These are phyloP conservation scores for Fomes fomentarius DNA, from an alignment of 1,284 basidiomycete genomes.

Conservation along the genomic window DNA sequence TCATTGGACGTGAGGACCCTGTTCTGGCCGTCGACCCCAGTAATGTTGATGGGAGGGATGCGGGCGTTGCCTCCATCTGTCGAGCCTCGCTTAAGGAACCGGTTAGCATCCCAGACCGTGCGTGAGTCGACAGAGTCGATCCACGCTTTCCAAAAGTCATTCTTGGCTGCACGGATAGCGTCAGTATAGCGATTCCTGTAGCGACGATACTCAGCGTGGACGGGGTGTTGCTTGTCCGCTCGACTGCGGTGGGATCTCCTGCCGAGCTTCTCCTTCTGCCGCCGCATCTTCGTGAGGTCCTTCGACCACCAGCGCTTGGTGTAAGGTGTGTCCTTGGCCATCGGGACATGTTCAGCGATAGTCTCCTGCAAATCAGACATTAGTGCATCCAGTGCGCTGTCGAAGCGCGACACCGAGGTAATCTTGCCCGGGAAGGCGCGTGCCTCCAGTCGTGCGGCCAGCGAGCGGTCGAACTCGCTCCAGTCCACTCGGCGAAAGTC, in stretches of 20 bases:
- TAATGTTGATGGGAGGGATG: constrained; percentile 33
- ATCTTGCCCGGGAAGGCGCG: neutral
- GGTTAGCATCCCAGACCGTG: constrained; percentile 38
- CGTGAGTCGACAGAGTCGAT: constrained; percentile 31
- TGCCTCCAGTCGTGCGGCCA: constrained; percentile 4
- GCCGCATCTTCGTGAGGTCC: constrained; percentile 24
- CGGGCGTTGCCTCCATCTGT: constrained; percentile 35
- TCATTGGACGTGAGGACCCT: constrained; percentile 1
- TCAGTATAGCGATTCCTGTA: constrained; percentile 32
- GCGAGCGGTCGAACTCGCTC: constrained; percentile 21
- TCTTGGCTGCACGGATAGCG: constrained; percentile 33
- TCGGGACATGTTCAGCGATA: constrained; percentile 28
- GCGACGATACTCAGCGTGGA: constrained; percentile 26
- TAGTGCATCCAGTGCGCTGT: constrained; percentile 14
- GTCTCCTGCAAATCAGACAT: constrained; percentile 22
- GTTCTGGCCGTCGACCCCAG: constrained; percentile 10
- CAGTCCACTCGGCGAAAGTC: constrained; percentile 33
- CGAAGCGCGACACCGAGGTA: constrained; percentile 4
- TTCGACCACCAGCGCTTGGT: constrained; percentile 32
- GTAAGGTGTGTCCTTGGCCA: constrained; percentile 26
- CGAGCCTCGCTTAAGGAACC: constrained; percentile 29
- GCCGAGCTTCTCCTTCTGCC: constrained; percentile 30
- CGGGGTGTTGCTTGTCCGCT: constrained; percentile 32
- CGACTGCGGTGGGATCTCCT: constrained; percentile 34
- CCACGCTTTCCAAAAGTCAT: constrained; percentile 39